Conservation (phyloP, 768 basidiomycete species). For the Chlorophyllum brunneum region DNA sequence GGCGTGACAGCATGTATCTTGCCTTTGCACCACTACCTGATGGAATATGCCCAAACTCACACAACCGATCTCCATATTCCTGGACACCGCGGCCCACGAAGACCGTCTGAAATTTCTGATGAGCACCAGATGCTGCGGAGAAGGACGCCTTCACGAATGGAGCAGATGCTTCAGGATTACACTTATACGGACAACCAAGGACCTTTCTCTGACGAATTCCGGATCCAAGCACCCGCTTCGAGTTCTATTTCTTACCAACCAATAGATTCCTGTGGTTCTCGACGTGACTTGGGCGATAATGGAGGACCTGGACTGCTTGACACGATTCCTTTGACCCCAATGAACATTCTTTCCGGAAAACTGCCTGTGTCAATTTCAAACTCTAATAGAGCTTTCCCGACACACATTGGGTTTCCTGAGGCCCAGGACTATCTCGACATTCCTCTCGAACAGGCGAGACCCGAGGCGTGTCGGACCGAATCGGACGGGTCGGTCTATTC, state of each 20-base stretch:
- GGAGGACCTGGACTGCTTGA: background rate
- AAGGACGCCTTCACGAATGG: background rate
- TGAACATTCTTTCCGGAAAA: background rate
- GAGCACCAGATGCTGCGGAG: background rate
- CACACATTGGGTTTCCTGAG: background rate
- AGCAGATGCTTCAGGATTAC: too few species aligned
- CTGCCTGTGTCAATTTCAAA: background rate
- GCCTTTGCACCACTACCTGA: background rate
- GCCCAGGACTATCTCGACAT: background rate
- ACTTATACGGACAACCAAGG: background rate
- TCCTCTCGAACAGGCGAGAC: background rate
- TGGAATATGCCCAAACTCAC: background rate
- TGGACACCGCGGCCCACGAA: background rate
- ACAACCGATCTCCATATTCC: background rate
- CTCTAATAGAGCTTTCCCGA: background rate
- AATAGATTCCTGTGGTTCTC: background rate
- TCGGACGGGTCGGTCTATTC: background rate
- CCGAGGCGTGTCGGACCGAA: background rate
- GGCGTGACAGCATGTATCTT: too few species aligned
- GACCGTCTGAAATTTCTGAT: background rate
- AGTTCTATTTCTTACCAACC: background rate
- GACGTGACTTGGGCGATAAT: background rate
- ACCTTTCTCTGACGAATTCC: background rate
- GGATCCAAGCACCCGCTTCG: background rate
- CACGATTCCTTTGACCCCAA: background rate